These are phyloP conservation scores for Spergularia azorica DNA, from an alignment of 179 eudicot genomes.

Conservation along the genomic window DNA sequence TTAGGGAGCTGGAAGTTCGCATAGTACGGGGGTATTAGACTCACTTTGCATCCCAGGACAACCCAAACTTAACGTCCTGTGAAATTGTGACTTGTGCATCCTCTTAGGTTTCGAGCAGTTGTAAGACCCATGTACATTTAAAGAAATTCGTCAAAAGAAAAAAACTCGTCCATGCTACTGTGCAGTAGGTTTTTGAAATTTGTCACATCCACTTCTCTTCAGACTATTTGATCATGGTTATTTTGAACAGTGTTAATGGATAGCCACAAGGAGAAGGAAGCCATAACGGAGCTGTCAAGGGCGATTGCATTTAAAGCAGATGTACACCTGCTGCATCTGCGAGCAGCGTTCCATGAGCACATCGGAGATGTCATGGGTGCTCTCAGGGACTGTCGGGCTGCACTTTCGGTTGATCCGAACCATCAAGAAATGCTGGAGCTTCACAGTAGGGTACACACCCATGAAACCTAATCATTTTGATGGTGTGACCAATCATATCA, in stretches of 20 bases:
- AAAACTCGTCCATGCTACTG: no score
- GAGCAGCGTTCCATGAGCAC: constrained; percentile 97
- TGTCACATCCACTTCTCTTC: neutral
- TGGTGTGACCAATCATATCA: neutral
- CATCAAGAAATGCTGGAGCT: constrained; percentile 98
- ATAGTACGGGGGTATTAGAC: no score
- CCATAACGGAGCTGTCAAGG: constrained; percentile 79
- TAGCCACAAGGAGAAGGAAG: constrained; percentile 89
- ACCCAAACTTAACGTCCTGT: no score
- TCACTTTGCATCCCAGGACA: no score
- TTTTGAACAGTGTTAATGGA: constrained; percentile 81
- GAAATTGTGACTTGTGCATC: no score
- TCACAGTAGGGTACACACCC: constrained; percentile 87
- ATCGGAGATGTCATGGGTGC: constrained; percentile 86
- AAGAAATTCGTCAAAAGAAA: no score
- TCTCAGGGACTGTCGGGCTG: constrained; percentile 86
- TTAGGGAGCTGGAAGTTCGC: no score
- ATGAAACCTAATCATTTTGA: constrained; percentile 56
- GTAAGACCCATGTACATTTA: no score
- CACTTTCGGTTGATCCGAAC: constrained; percentile 92
- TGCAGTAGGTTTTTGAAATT: no score
- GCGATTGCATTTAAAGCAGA: constrained; percentile 94
- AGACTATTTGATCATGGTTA: neutral
- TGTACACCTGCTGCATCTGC: constrained; percentile 80
- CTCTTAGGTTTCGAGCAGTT: no score